A percentile compares a stretch with the other conserved stretches of the same genome.
These are phyloP conservation scores for Tuber indicum DNA, from an alignment of 495 filamentous ascomycete genomes.

Conservation along the genomic window DNA sequence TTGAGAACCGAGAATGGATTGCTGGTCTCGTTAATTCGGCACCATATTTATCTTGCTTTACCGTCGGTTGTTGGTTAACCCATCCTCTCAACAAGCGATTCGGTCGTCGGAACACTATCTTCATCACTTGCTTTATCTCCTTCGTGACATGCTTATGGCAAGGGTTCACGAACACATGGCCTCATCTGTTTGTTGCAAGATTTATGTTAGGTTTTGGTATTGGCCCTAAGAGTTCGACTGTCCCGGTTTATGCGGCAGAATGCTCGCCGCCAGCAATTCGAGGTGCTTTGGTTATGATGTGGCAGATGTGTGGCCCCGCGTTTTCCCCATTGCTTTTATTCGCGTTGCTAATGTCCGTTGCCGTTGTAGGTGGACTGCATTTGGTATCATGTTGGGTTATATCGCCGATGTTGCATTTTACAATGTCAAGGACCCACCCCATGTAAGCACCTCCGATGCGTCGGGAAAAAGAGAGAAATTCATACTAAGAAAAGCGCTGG, in stretches of 20 bases:
- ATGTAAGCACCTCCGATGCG: slow-evolving; percentile 12
- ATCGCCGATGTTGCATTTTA: slow-evolving; percentile 67
- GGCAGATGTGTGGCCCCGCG: slow-evolving; percentile 56
- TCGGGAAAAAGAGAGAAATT: background rate
- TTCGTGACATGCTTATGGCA: slow-evolving; percentile 70
- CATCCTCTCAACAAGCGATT: slow-evolving; percentile 61
- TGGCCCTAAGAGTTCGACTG: slow-evolving; percentile 72
- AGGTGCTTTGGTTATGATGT: slow-evolving; percentile 71
- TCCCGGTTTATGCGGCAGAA: slow-evolving; percentile 74
- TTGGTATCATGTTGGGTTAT: slow-evolving; percentile 75
- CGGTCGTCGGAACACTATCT: slow-evolving; percentile 77
- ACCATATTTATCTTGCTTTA: slow-evolving; percentile 71
- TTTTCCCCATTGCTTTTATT: background rate
- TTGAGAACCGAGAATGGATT: slow-evolving; percentile 57
- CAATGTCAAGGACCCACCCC: slow-evolving; percentile 31
- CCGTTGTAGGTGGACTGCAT: slow-evolving; percentile 59
- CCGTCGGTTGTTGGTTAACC: slow-evolving; percentile 77
- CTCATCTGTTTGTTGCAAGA: slow-evolving; percentile 58
- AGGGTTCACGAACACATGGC: slow-evolving; percentile 65
- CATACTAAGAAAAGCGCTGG: background rate
- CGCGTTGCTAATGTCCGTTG: slow-evolving; percentile 12
- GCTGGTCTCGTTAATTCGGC: slow-evolving; percentile 60
- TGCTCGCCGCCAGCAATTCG: slow-evolving; percentile 63
- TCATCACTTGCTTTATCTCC: slow-evolving; percentile 63
- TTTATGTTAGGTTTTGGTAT: slow-evolving; percentile 71